phyloP scores from a whole-genome alignment of 441 rosid species.

The Populus trichocarpa region DNA sequence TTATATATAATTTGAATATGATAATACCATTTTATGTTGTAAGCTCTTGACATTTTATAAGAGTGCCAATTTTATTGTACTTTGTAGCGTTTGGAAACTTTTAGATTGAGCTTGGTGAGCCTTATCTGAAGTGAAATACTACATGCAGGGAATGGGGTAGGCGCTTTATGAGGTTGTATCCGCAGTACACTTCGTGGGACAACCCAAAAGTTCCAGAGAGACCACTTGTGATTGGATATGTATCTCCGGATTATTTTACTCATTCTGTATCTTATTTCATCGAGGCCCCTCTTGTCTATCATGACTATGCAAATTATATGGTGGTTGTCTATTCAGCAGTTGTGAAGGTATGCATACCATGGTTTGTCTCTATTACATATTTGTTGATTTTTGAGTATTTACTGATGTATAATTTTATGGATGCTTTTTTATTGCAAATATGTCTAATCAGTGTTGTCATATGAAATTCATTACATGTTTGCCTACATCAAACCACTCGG shows the following conservation, averaged over 20 bases:
- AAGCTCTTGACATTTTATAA: not conserved
- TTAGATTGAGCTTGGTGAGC: not conserved
- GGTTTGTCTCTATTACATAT: not conserved
- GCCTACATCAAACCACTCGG: not conserved
- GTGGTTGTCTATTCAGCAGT: constrained; percentile 98
- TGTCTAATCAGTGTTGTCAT: not conserved
- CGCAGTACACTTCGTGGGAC: constrained; percentile 83
- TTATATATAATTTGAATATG: not conserved
- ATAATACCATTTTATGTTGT: not conserved
- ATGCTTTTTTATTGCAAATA: not conserved
- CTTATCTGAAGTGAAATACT: constrained; percentile 22
- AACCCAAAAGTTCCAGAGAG: constrained; percentile 85
- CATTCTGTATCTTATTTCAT: constrained; percentile 98
- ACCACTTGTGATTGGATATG: constrained; percentile 82
- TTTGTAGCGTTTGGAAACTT: not conserved
- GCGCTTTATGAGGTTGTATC: constrained; percentile 81
- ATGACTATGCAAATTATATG: constrained; percentile 75
- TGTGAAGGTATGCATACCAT: constrained; percentile 62
- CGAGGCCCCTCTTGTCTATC: constrained; percentile 89
- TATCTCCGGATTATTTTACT: constrained; percentile 97
- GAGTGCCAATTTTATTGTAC: not conserved
- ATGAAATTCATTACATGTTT: not conserved
- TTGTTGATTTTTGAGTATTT: not conserved
- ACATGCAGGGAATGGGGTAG: constrained; percentile 95
- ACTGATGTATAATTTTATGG: not conserved